Evolutionary conservation across 2,329 filamentous ascomycete species (phyloP), one percentile per base, ranked within the genome.

Genomic region (Exophiala calicioides): DNA sequence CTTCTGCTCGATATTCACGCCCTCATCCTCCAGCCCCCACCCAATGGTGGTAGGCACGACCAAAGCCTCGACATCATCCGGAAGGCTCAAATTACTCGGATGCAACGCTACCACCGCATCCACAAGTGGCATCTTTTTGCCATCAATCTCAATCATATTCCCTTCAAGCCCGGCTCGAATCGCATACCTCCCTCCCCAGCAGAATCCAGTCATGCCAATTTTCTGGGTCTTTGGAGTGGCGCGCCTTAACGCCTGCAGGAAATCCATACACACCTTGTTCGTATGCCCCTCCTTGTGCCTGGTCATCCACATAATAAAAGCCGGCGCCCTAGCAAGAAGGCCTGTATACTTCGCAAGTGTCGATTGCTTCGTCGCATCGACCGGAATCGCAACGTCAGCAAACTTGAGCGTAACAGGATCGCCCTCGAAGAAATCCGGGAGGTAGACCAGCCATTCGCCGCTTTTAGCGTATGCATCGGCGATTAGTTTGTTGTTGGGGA

Each of bases 351-450:
- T 73, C 27, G 41, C 27, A 24, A 52, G 53, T 0, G 57, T 61
- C 9, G 63, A 65, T 67, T 83, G 78, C 47, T 82, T 80, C 29
- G 79, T 69, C 51, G 68, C 80, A 61, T 79, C 71, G 15, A 79
- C 78, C 0, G 78, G 78, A 63, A 79, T 80, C 76, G 67, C 43
- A 15, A 66, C 34, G 47, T 78, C 81, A 41, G 69, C 71, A 57
- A 81, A 78, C 57, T 78, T 76, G 50, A 75, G 80, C 19, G 42
- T 30, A 18, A 65, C 59, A 32, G 88, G 85, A 57, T 80, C 76
- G 65, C 88, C 90, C 52, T 86, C 78, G 73, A 95, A 80, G 42
- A 82, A 79, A 44, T 82, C 78, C 0, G 78, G 79, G n/a, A 77
- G 53, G 50, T 77, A 76, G 26, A 81, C 76, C 6, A 62, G 65